These are phyloP conservation scores for Penicillium paneum DNA, from an alignment of 2,329 filamentous ascomycete species.

Conservation along the genomic window DNA sequence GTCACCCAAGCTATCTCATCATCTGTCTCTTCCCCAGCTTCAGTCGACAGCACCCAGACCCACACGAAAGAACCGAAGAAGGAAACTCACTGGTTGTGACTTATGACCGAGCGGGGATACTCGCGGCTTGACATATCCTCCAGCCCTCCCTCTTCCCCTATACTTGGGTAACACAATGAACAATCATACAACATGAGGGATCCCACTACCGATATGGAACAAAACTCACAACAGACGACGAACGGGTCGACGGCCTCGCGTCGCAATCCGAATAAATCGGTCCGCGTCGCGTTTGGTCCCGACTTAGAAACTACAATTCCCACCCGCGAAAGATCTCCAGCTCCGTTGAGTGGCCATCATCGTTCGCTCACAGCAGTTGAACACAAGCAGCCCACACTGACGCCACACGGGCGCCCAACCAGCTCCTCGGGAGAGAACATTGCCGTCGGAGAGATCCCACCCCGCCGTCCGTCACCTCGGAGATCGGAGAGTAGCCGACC, in stretches of 20 bases:
- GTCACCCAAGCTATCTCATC: not conserved
- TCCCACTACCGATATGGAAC: constrained; percentile 36
- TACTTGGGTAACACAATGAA: constrained; percentile 31
- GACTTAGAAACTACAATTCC: constrained; percentile 39
- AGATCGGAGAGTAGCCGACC: constrained; percentile 34
- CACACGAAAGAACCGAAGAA: not conserved
- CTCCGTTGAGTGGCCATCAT: constrained; percentile 31
- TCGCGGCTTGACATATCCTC: not conserved
- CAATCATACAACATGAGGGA: constrained; percentile 36
- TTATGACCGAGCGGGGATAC: not conserved
- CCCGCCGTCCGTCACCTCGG: constrained; percentile 29
- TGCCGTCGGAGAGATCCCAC: constrained; percentile 21
- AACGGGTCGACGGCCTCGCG: constrained; percentile 34
- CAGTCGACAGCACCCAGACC: not conserved
- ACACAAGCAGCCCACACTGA: constrained; percentile 23
- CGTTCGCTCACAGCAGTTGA: constrained; percentile 37
- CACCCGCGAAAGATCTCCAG: constrained; percentile 33
- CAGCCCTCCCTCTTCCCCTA: constrained; percentile 10
- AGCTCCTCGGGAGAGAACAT: constrained; percentile 35
- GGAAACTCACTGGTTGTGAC: not conserved
- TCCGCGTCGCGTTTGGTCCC: constrained; percentile 41
- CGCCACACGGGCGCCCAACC: constrained; percentile 26
- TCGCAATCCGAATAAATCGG: constrained; percentile 33
- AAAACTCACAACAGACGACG: constrained; percentile 25
- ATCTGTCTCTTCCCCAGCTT: not conserved